These are phyloP conservation scores for Phanerochaete sordida DNA, from an alignment of 768 basidiomycete species.

Conservation along the genomic window DNA sequence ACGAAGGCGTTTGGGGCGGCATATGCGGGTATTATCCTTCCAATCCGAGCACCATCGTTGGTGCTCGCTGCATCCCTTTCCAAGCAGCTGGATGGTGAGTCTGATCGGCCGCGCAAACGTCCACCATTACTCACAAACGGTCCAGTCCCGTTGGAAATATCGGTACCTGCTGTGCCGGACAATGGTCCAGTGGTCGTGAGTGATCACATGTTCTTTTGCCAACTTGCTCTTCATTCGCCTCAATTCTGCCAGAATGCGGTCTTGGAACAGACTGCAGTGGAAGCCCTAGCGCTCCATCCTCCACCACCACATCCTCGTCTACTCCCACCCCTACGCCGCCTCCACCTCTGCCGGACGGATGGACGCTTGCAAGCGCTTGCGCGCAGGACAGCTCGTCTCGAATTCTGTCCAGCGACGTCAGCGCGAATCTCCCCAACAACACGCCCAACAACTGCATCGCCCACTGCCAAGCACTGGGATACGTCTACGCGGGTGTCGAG, in stretches of 20 bases:
- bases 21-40: conserved; percentile 11
- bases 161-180: conserved; percentile 3
- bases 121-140: too few species aligned
- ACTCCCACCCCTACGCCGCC: neutral
- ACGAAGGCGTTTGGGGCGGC: conserved; percentile 8
- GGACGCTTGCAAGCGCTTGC: conserved; percentile 14
- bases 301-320: neutral
- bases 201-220: too few species aligned
- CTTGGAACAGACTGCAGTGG: conserved; percentile 7
- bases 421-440: conserved; percentile 12
- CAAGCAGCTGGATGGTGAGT: neutral
- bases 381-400: conserved; percentile 17
- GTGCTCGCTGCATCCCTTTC: conserved; percentile 6
- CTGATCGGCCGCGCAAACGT: neutral
- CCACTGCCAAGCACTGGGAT: conserved; percentile 1
- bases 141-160: neutral
- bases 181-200: neutral
- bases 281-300: neutral
- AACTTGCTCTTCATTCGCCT: neutral
- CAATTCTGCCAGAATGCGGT: conserved; percentile 1
- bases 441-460: conserved; percentile 3
- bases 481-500: conserved; percentile 12
- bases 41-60: conserved; percentile 4
- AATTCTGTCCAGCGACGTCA: conserved; percentile 14
- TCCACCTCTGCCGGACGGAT: conserved; percentile 15